A percentile compares a stretch with the other conserved stretches of the same genome.
Evolutionary conservation across 148 eudicot genomes (phyloP).

Genomic region (Talinum fruticosum): DNA sequence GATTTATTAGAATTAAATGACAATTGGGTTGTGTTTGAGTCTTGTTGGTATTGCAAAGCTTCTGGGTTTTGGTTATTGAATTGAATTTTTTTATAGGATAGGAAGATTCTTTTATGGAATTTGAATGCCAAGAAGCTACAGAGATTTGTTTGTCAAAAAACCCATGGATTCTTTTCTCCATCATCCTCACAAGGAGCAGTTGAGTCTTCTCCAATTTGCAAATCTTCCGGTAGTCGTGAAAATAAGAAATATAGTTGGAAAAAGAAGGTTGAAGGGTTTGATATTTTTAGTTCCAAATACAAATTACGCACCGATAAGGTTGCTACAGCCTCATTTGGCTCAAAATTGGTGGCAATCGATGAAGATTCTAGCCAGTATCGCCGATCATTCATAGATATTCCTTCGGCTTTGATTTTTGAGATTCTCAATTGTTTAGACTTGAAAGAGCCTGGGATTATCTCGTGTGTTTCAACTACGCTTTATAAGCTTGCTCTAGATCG

Average conservation of each 20-base stretch:
- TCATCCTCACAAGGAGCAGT: slow-evolving; percentile 31
- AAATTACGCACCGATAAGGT: slow-evolving; percentile 31
- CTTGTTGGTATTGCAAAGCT: background rate
- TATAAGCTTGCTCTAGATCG: slow-evolving; percentile 75
- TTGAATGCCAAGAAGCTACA: slow-evolving; percentile 62
- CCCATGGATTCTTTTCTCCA: slow-evolving; percentile 27
- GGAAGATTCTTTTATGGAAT: slow-evolving; percentile 70
- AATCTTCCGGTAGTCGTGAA: slow-evolving; percentile 16
- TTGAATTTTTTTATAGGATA: slow-evolving; percentile 10
- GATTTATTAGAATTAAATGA: slow-evolving; percentile 1
- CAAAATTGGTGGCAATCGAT: slow-evolving; percentile 27
- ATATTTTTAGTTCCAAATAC: slow-evolving; percentile 21
- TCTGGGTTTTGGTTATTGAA: slow-evolving; percentile 2
- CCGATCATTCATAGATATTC: slow-evolving; percentile 74
- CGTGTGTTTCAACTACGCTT: slow-evolving; percentile 68
- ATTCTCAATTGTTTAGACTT: slow-evolving; percentile 86
- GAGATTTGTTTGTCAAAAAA: slow-evolving; percentile 40
- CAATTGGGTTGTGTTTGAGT: slow-evolving; percentile 16
- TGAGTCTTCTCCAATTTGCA: slow-evolving; percentile 27
- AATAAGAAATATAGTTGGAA: slow-evolving; percentile 18
- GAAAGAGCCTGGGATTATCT: slow-evolving; percentile 83
- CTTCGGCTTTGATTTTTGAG: slow-evolving; percentile 70
- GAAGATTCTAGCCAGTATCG: slow-evolving; percentile 29
- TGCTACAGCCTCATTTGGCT: slow-evolving; percentile 17
- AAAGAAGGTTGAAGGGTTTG: slow-evolving; percentile 34